Percentiles rank a stretch among this genome's conserved stretches.
Conservation (phyloP, 441 rosid species). For the Gossypium schwendimanii region DNA sequence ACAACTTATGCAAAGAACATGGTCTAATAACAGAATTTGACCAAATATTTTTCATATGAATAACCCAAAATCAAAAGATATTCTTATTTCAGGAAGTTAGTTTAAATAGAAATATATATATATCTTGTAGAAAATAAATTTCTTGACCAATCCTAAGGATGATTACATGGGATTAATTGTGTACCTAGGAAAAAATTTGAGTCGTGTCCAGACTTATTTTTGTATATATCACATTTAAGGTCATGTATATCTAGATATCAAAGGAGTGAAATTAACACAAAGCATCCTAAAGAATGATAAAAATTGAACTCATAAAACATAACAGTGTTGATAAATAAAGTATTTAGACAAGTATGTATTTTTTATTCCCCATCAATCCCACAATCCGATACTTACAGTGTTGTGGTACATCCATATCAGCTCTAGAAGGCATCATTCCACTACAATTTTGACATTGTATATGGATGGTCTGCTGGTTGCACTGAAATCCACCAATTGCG, state of each 20-base stretch:
- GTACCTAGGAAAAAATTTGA: not conserved
- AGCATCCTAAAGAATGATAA: not conserved
- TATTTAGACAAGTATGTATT: not conserved
- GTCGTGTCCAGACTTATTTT: not conserved
- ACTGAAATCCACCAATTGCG: conserved; percentile 47
- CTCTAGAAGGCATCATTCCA: conserved; percentile 79
- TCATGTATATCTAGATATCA: not conserved
- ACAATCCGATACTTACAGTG: conserved; percentile 50
- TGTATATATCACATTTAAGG: not conserved
- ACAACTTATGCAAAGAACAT: too few species aligned
- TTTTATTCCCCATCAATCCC: not conserved
- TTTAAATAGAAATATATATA: not conserved
- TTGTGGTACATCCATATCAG: conserved; percentile 52
- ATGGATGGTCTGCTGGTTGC: conserved; percentile 57
- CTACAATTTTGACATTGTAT: conserved; percentile 75
- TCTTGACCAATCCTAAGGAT: not conserved
- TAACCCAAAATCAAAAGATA: not conserved
- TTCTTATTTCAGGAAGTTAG: not conserved
- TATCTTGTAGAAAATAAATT: not conserved
- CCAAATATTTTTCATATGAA: not conserved
- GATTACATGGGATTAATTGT: not conserved
- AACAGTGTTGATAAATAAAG: conserved; percentile 1
- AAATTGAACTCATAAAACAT: not conserved
- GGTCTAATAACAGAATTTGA: too few species aligned
- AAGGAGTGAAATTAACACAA: not conserved